Base-by-base conservation (phyloP, 1,139 yeast species). In the Kluyveromyces sp. region DNA sequence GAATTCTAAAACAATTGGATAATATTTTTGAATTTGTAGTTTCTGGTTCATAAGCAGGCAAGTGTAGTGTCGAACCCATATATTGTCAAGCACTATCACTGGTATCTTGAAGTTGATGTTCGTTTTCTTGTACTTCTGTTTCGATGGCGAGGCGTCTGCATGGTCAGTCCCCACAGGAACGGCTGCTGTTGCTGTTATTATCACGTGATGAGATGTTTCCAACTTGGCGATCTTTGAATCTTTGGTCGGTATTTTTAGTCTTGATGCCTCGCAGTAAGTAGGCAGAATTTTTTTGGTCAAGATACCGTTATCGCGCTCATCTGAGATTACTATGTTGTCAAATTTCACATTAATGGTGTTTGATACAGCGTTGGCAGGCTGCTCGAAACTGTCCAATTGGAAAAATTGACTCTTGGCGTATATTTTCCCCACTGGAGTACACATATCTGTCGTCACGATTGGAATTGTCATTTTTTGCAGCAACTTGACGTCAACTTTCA, bases 181-280 rank as follows among this genome's bases (percentile, higher is more conserved):
- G 21, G 21, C 21, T 15, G 21, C 15, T 10, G 27, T 25, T 21
- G 26, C 36, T 4, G 25, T n/a, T 25, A 46, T 37, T 25, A 41
- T 45, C 25, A 58, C 27, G 32, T 43, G 42, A 45, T 58, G 62
- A 4, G 58, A 50, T 26, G 53, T 52, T 46, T 53, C 56, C 27
- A 58, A 40, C 34, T 54, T 48, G 28, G 37, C 25, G 3, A 10
- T 31, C 6, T 10, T 26, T 4, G 4, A 4, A 21, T 25, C 39
- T 8, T 37, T 26, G 4, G 31, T 15, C 15, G 25, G 21, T 15
- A 15, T n/a, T 31, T 25, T 10, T 29, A 40, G 21, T 8, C 42
- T 40, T 25, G 42, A 40, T 8, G 21, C 26, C 33, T 49, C 52
- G 8, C 39, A 33, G 37, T 49, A 45, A 37, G 43, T 41, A 2